A percentile compares a stretch with the other conserved stretches of the same genome.
These are phyloP conservation scores for Phalaenopsis equestris DNA, from an alignment of 106 monocot genomes.

Conservation along the genomic window DNA sequence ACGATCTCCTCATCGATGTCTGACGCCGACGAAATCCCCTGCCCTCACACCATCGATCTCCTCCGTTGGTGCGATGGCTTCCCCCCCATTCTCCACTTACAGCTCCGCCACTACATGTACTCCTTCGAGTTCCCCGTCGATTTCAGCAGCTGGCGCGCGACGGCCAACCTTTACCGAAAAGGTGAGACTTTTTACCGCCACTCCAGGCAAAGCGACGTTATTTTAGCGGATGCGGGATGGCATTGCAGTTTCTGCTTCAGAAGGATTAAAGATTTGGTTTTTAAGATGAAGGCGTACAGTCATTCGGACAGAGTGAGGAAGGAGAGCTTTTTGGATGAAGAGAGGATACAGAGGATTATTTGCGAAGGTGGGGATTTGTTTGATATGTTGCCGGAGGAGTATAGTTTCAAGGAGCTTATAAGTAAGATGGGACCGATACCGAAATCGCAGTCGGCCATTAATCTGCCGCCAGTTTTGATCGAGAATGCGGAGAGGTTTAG, in stretches of 20 bases:
- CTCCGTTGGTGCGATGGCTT: slow-evolving; percentile 80
- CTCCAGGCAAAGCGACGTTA: slow-evolving; percentile 49
- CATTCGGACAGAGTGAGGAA: slow-evolving; percentile 74
- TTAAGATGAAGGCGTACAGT: slow-evolving; percentile 93
- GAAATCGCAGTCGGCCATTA: slow-evolving; percentile 62
- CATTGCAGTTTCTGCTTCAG: slow-evolving; percentile 95
- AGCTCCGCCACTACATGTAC: slow-evolving; percentile 73
- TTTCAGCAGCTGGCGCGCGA: slow-evolving; percentile 69
- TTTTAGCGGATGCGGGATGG: slow-evolving; percentile 86
- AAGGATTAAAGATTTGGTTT: slow-evolving; percentile 51
- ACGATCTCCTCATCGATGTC: slow-evolving; percentile 79
- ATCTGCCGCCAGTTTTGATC: slow-evolving; percentile 68
- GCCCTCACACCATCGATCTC: slow-evolving; percentile 47
- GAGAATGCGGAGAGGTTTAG: slow-evolving; percentile 58
- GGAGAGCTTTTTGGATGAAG: slow-evolving; percentile 25
- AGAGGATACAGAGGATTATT: slow-evolving; percentile 77
- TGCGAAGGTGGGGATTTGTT: slow-evolving; percentile 73
- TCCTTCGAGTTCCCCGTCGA: slow-evolving; percentile 91
- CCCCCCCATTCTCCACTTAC: slow-evolving; percentile 67
- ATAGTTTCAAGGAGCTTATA: slow-evolving; percentile 60
- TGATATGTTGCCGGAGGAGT: slow-evolving; percentile 90
- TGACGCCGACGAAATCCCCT: slow-evolving; percentile 87
- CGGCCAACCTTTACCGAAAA: slow-evolving; percentile 33
- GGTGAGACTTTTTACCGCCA: slow-evolving; percentile 46
- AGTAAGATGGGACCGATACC: slow-evolving; percentile 77